A percentile compares a stretch with the other conserved stretches of the same genome.
phyloP scores from a whole-genome alignment of 139 green algal species.

The Micromonas commoda region DNA sequence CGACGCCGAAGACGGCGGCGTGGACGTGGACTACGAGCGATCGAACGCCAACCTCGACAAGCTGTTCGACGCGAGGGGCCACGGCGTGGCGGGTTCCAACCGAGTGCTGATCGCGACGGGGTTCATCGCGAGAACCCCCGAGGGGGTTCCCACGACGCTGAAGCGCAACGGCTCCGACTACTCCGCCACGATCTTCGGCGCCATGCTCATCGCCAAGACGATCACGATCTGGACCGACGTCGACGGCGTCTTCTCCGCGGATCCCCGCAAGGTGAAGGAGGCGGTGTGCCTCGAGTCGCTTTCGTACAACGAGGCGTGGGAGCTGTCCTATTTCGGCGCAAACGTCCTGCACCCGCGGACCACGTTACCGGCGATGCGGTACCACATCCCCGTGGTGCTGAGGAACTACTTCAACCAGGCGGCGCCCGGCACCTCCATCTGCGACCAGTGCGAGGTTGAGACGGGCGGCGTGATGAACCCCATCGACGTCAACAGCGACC shows the following conservation, averaged over 20 bases:
- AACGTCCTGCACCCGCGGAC: slow-evolving; percentile 96
- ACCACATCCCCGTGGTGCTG: slow-evolving; percentile 87
- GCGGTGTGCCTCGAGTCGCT: slow-evolving; percentile 63
- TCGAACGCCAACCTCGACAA: slow-evolving; percentile 64
- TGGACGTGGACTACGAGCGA: slow-evolving; percentile 79
- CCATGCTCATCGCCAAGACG: slow-evolving; percentile 60
- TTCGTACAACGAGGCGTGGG: slow-evolving; percentile 95
- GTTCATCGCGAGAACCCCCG: slow-evolving; percentile 81
- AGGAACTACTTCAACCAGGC: slow-evolving; percentile 93
- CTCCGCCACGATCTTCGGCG: slow-evolving; percentile 86
- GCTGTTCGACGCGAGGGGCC: slow-evolving; percentile 50
- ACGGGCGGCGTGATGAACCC: background rate
- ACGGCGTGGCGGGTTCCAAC: background rate
- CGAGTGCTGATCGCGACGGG: slow-evolving; percentile 44
- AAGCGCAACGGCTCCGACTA: slow-evolving; percentile 90
- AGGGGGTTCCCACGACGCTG: slow-evolving; percentile 61
- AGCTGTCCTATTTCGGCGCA: slow-evolving; percentile 96
- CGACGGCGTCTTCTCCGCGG: slow-evolving; percentile 88
- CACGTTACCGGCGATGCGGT: slow-evolving; percentile 90
- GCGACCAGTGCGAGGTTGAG: background rate
- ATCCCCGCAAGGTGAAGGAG: slow-evolving; percentile 83
- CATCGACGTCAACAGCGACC: background rate
- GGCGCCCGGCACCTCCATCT: slow-evolving; percentile 52
- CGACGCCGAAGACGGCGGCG: slow-evolving; percentile 48
- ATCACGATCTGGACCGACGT: slow-evolving; percentile 99